phyloP scores from a whole-genome alignment of 352 stramenopile genomes.

The Globisporangium camurandrum region DNA sequence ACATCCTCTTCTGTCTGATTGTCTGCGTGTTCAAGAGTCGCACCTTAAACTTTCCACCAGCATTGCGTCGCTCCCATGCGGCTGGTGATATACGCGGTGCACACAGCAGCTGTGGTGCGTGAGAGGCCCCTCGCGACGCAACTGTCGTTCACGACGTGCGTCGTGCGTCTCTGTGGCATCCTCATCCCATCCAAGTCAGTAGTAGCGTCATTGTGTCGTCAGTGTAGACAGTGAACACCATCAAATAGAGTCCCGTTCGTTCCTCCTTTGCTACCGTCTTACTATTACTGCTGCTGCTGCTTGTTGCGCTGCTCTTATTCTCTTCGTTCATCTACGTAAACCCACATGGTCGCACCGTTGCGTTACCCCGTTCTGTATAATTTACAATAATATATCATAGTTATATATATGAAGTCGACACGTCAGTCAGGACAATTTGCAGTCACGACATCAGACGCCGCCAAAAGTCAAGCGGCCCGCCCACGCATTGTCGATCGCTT shows the following conservation, averaged over 20 bases:
- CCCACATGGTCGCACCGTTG: neutral
- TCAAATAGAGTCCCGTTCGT: neutral
- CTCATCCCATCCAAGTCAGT: conserved; percentile 16
- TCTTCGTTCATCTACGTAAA: neutral
- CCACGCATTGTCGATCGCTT: too few relatives aligned
- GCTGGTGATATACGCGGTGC: conserved; percentile 80
- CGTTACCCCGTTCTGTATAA: too few relatives aligned
- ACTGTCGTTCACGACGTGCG: conserved; percentile 5
- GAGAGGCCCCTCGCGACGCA: conserved; percentile 20
- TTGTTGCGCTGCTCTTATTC: neutral
- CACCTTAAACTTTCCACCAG: conserved; percentile 71
- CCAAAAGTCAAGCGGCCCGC: too few relatives aligned
- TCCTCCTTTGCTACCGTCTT: neutral
- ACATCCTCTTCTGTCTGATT: conserved; percentile 14
- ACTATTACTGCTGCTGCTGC: neutral
- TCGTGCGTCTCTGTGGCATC: conserved; percentile 26
- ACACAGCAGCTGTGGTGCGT: conserved; percentile 42
- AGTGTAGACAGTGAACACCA: neutral
- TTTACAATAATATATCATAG: too few relatives aligned
- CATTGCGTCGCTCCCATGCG: conserved; percentile 26
- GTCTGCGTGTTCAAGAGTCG: conserved; percentile 12
- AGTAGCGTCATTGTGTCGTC: neutral
- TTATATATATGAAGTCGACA: too few relatives aligned
- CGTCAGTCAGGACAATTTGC: too few relatives aligned
- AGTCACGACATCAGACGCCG: too few relatives aligned